Percentiles rank a stretch among this genome's conserved stretches.
Evolutionary conservation across 1,284 basidiomycete genomes (phyloP).

Genomic region (Coriolopsis trogii): DNA sequence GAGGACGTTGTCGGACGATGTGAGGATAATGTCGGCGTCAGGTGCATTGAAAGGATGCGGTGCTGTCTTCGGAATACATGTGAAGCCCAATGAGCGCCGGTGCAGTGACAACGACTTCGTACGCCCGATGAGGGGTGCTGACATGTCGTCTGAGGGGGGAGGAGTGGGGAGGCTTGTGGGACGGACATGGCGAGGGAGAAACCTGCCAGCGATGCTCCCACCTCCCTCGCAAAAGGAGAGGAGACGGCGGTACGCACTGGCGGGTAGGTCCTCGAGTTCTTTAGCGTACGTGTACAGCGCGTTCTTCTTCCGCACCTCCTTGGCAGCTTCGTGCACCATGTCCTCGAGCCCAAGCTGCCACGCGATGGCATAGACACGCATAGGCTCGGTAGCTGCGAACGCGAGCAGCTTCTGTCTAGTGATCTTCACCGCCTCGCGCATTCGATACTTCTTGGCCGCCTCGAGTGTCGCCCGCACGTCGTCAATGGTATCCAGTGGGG

Average conservation of each 20-base stretch:
- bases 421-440: conserved; percentile 28
- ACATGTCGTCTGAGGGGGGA: background rate
- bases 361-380: conserved; percentile 25
- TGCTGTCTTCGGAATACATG: background rate
- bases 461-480: conserved; percentile 31
- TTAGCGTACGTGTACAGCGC: background rate
- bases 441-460: conserved; percentile 41
- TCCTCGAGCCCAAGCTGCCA: background rate
- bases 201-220: background rate
- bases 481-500: conserved; percentile 7
- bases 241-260: background rate
- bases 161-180: background rate
- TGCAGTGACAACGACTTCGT: background rate
- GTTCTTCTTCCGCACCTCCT: background rate
- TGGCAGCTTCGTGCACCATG: background rate
- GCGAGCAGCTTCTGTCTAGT: conserved; percentile 18
- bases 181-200: background rate
- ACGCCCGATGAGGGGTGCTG: background rate
- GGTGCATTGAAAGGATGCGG: background rate
- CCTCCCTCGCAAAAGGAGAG: background rate
- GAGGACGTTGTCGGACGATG: conserved; percentile 48
- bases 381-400: conserved; percentile 33
- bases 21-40: conserved; percentile 43
- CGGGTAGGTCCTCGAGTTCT: background rate
- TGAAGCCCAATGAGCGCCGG: background rate